Evolutionary conservation across 225 moss, liverwort and hornwort genomes (phyloP).

Genomic region (Takakia lepidozioides): DNA sequence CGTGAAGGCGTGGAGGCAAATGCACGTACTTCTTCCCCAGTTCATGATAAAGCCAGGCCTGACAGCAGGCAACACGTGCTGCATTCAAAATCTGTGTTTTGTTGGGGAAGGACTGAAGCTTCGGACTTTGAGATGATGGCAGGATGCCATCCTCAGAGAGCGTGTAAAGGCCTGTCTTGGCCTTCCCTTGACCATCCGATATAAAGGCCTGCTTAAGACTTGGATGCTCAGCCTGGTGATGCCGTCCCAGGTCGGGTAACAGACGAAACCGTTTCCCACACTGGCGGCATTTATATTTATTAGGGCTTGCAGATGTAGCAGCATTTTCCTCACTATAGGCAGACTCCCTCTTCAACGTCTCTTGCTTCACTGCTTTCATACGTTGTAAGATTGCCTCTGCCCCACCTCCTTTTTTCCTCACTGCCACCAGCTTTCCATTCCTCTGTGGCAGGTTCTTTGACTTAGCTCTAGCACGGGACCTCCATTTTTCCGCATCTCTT

Average conservation of each 20-base stretch:
- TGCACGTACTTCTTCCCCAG: slow-evolving; percentile 34
- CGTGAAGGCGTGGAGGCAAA: slow-evolving; percentile 47
- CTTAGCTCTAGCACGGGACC: slow-evolving; percentile 53
- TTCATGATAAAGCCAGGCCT: slow-evolving; percentile 53
- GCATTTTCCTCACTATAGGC: too few relatives aligned
- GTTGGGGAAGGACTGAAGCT: slow-evolving; percentile 39
- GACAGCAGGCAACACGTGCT: slow-evolving; percentile 64
- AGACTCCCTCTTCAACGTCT: slow-evolving; percentile 35
- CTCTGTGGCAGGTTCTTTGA: slow-evolving; percentile 27
- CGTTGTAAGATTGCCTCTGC: slow-evolving; percentile 59
- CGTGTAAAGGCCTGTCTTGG: slow-evolving; percentile 47
- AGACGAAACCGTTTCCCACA: slow-evolving; percentile 54
- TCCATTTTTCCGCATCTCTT: slow-evolving; percentile 43
- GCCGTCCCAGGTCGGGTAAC: slow-evolving; percentile 64
- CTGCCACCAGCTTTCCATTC: slow-evolving; percentile 18
- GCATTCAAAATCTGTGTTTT: slow-evolving; percentile 46
- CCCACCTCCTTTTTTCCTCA: slow-evolving; percentile 44
- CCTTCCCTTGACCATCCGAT: slow-evolving; percentile 43
- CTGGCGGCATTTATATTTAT: slow-evolving; percentile 44
- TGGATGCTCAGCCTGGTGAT: slow-evolving; percentile 64
- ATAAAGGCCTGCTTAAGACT: slow-evolving; percentile 57
- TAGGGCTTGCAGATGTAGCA: too few relatives aligned
- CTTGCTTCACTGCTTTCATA: slow-evolving; percentile 64
- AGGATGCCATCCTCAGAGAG: slow-evolving; percentile 52
- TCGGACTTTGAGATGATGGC: slow-evolving; percentile 24